phyloP scores from a whole-genome alignment of 2,329 filamentous ascomycete genomes.

The Basipetospora chlamydospora region DNA sequence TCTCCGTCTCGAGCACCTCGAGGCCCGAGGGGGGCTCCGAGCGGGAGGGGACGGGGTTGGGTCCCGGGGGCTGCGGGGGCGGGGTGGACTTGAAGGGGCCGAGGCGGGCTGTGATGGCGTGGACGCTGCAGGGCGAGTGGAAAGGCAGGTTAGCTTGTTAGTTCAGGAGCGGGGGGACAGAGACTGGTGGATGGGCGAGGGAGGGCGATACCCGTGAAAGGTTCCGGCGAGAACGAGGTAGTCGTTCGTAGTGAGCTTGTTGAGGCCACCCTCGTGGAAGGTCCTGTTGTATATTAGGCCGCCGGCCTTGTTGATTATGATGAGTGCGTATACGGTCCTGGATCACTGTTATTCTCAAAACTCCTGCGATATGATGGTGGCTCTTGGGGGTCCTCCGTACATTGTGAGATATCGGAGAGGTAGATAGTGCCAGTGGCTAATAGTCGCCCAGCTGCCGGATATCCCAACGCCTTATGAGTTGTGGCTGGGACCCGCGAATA shows the following conservation, averaged over 20 bases:
- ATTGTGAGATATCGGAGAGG: too few relatives aligned
- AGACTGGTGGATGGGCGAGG: constrained; percentile 4
- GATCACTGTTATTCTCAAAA: too few relatives aligned
- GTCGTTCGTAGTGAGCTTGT: constrained; percentile 86
- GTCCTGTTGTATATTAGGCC: constrained; percentile 92
- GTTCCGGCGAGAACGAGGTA: constrained; percentile 93
- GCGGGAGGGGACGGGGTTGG: constrained; percentile 27
- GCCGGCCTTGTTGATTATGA: constrained; percentile 97
- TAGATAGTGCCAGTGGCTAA: too few relatives aligned
- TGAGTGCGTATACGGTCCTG: constrained; percentile 89
- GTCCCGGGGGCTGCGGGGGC: constrained; percentile 21
- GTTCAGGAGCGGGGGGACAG: constrained; percentile 2
- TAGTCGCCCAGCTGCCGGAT: too few relatives aligned
- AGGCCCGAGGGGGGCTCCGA: constrained; percentile 60
- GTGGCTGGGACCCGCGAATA: too few relatives aligned
- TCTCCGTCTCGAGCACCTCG: constrained; percentile 84
- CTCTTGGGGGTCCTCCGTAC: too few relatives aligned
- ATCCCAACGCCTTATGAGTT: too few relatives aligned
- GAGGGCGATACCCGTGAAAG: constrained; percentile 64
- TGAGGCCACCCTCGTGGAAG: constrained; percentile 72
- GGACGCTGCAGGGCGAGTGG: constrained; percentile 35
- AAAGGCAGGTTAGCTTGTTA: too few relatives aligned
- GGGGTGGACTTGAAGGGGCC: constrained; percentile 34
- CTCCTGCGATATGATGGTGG: too few relatives aligned
- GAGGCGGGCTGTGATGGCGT: constrained; percentile 52